Base-by-base conservation (phyloP, 202 grass and related monocot species). In the Thinopyrum obtusiflorum region DNA sequence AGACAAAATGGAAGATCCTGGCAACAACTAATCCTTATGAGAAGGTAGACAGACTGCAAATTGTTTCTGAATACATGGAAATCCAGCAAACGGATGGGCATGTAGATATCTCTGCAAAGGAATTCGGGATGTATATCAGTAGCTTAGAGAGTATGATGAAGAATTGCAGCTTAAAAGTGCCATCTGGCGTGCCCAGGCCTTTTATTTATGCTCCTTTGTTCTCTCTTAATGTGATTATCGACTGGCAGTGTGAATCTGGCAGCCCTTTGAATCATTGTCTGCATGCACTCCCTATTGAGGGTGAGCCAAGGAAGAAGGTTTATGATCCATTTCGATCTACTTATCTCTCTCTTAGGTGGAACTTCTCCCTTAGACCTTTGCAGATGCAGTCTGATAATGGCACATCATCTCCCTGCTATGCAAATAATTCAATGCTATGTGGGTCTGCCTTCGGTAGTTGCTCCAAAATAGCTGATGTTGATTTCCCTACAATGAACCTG, bases 221-320 rank as follows among this genome's bases (percentile, higher is more conserved):
- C 90, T 89, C 92, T 70, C 80, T 96, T 29, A 93, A 93, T 89
- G 97, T 99, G 71, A 82, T 88, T 80, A 99, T 97, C 63, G 92
- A 96, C 83, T 99, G 97, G 97, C 91, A 96, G 77, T 99, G 97
- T 85, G 93, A 99, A 85, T 99, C 97, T 84, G 87, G 93, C n/a
- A 91, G 80, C 79, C 93, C 97, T 71, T 88, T 92, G 57, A 92
- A 96, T 93, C 97, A 99, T 83, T 99, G 97, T 87, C 91, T 99
- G 76, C 90, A 94, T 83, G 94, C 97, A 27, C 93, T 99, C 83
- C 97, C 97, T 65, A 63, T 91, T 80, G 97, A 99, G 89, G 92
- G 97, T 61, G 90, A 94, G 85, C 90, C 97, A 68, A 85, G 97
- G 83, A 94, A 91, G 87, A 94, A 91, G 79, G 88, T 99, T 80